Evolutionary conservation across 768 basidiomycete species (phyloP).

Genomic region (Mycena vitilis): DNA sequence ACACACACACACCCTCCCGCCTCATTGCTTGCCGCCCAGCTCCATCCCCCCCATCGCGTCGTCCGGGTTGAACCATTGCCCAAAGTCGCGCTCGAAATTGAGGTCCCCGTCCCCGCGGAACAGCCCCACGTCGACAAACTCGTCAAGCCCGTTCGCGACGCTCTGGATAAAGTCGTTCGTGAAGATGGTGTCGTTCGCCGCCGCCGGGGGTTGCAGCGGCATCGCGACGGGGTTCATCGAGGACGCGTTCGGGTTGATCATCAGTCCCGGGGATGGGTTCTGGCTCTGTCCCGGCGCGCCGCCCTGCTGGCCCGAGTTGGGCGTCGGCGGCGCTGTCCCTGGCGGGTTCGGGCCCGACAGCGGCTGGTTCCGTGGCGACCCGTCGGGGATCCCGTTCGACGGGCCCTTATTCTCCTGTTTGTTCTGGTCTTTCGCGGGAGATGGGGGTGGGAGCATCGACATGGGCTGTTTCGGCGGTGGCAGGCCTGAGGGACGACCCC

Average conservation of each 20-base stretch:
- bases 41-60: conserved; percentile 50
- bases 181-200: conserved; percentile 39
- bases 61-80: conserved; percentile 79
- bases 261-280: conserved; percentile 42
- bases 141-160: conserved; percentile 54
- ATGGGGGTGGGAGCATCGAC: conserved; percentile 66
- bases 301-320: conserved; percentile 36
- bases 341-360: conserved; percentile 42
- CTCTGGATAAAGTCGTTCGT: conserved; percentile 59
- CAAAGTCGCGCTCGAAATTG: conserved; percentile 81
- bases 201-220: conserved; percentile 30
- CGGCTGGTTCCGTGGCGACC: conserved; percentile 57
- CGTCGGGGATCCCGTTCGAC: conserved; percentile 45
- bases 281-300: conserved; percentile 36
- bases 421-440: conserved; percentile 55
- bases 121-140: conserved; percentile 51
- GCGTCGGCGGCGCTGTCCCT: conserved; percentile 46
- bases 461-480: conserved; percentile 46
- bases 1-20: background rate
- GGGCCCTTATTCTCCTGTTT: conserved; percentile 48
- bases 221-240: conserved; percentile 34
- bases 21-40: conserved; percentile 30
- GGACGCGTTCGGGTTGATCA: conserved; percentile 38
- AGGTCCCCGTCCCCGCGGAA: conserved; percentile 62
- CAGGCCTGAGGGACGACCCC: conserved; percentile 46